phyloP scores from a whole-genome alignment of 2,329 filamentous ascomycete genomes.

The Aureobasidium sp. region DNA sequence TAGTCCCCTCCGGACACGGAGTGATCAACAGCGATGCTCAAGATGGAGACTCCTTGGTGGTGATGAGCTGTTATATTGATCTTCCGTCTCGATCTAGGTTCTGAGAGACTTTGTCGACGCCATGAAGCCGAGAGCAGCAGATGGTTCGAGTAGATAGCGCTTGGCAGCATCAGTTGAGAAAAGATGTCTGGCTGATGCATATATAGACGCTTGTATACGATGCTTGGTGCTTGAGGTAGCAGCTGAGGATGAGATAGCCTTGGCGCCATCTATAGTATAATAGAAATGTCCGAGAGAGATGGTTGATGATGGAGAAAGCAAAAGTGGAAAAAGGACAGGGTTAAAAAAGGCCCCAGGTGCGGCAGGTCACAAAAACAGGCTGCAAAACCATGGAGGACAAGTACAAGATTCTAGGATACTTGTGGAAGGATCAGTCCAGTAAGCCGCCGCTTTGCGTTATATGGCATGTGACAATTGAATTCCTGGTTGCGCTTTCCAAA shows the following conservation, averaged over 20 bases:
- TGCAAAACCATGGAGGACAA: not conserved
- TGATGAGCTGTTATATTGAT: not conserved
- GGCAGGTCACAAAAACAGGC: not conserved
- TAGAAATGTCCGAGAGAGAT: not conserved
- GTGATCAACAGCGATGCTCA: no score
- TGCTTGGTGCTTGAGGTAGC: not conserved
- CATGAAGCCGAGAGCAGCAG: not conserved
- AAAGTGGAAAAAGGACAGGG: not conserved
- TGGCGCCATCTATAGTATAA: not conserved
- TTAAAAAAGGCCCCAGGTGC: not conserved
- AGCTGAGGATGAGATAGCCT: not conserved
- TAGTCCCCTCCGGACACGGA: no score
- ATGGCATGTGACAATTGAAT: not conserved
- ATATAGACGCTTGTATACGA: not conserved
- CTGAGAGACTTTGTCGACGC: not conserved
- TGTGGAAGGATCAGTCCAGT: no score
- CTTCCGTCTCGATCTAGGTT: not conserved
- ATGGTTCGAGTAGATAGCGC: no score
- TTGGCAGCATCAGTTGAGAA: no score
- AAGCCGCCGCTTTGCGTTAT: not conserved
- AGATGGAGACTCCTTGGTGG: no score
- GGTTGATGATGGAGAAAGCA: not conserved
- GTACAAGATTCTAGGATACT: not conserved
- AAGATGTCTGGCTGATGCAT: not conserved
- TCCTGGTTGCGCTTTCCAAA: not conserved